Percentiles rank a stretch among this genome's conserved stretches.
phyloP scores from a whole-genome alignment of 108 stramenopile genomes.

The Chaetoceros tenuissimus region DNA sequence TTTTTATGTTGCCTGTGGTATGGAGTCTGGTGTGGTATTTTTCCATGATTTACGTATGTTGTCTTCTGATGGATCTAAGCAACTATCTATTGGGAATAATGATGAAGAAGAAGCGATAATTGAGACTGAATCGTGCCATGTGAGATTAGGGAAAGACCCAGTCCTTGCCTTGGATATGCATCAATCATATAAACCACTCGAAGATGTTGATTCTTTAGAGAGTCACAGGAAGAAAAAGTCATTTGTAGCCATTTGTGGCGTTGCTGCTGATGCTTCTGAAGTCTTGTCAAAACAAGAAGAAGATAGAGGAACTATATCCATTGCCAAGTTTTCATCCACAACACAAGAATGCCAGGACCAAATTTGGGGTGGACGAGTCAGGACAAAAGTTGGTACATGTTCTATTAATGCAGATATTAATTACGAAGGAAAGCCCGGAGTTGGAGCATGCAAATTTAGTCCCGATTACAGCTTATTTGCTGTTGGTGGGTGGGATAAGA shows the following conservation, averaged over 20 bases:
- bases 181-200: constrained; percentile 15
- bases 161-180: constrained; percentile 60
- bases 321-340: constrained; percentile 36
- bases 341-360: not conserved
- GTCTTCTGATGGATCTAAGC: not conserved
- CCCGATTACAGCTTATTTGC: constrained; percentile 73
- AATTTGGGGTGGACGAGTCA: constrained; percentile 22
- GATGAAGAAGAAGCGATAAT: not conserved
- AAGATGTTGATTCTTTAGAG: not conserved
- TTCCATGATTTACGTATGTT: constrained; percentile 54
- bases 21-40: constrained; percentile 68
- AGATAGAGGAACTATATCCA: constrained; percentile 45
- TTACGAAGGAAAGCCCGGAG: constrained; percentile 56
- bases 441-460: constrained; percentile 60
- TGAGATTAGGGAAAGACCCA: constrained; percentile 43
- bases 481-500: constrained; percentile 79
- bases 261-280: constrained; percentile 67
- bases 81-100: not conserved
- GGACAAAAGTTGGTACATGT: constrained; percentile 52
- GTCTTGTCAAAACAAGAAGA: constrained; percentile 30
- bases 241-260: constrained; percentile 58
- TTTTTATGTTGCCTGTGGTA: constrained; percentile 62
- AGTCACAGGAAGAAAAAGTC: constrained; percentile 5
- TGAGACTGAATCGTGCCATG: constrained; percentile 17
- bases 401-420: constrained; percentile 21